These are phyloP conservation scores for Emmonsiellopsis sp. DNA, from an alignment of 2,329 filamentous ascomycete species.

Conservation along the genomic window DNA sequence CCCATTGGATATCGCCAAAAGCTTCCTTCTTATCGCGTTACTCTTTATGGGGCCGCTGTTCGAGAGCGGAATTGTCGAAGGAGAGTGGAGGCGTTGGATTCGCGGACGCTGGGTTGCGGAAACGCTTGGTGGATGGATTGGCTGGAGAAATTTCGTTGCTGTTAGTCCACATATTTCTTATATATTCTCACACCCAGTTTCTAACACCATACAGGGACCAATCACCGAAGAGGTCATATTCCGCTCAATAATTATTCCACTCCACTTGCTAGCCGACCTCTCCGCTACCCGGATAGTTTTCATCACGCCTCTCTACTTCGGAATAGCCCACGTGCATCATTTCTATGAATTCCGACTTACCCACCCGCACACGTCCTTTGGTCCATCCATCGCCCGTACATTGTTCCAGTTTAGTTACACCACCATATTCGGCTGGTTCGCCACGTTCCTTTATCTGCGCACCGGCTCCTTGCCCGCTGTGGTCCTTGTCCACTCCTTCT, in stretches of 20 bases:
- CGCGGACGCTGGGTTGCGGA: slow-evolving; percentile 47
- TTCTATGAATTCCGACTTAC: slow-evolving; percentile 88
- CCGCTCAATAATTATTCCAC: slow-evolving; percentile 73
- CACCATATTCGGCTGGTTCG: slow-evolving; percentile 86
- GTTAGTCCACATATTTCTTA: slow-evolving; percentile 43
- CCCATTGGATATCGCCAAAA: slow-evolving; percentile 52
- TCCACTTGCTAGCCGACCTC: slow-evolving; percentile 64
- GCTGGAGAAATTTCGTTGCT: slow-evolving; percentile 78
- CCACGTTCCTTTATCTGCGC: slow-evolving; percentile 77
- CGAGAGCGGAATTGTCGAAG: slow-evolving; percentile 65
- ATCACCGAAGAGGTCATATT: slow-evolving; percentile 92
- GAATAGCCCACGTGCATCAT: slow-evolving; percentile 88
- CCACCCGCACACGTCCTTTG: slow-evolving; percentile 59
- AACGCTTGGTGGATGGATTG: slow-evolving; percentile 63
- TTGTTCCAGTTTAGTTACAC: slow-evolving; percentile 84
- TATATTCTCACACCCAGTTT: not conserved
- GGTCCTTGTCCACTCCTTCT: slow-evolving; percentile 74
- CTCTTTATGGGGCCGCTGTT: slow-evolving; percentile 82
- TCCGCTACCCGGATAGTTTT: slow-evolving; percentile 57
- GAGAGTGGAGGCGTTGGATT: slow-evolving; percentile 58
- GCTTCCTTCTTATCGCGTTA: slow-evolving; percentile 62
- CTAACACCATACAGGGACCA: slow-evolving; percentile 52
- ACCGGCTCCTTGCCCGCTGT: slow-evolving; percentile 73
- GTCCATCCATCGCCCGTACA: slow-evolving; percentile 59
- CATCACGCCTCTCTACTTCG: slow-evolving; percentile 79